A percentile compares a stretch with the other conserved stretches of the same genome.
phyloP scores from a whole-genome alignment of 176 grass and related monocot species.

The Tuctoria greenei region DNA sequence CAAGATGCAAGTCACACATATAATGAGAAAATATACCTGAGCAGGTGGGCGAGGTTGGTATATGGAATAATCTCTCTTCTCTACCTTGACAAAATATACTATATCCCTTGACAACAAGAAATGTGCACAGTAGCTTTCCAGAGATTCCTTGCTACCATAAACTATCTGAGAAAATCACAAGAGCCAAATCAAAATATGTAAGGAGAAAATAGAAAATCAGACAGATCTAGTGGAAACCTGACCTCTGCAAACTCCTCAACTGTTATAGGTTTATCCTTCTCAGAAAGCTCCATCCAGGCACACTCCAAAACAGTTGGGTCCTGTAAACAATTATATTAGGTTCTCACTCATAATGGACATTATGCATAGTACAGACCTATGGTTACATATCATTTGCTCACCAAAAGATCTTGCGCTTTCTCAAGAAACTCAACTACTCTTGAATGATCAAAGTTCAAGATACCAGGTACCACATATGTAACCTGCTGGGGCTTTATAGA shows the following conservation, averaged over 20 bases:
- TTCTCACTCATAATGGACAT: slow-evolving; percentile 9
- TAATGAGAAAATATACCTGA: slow-evolving; percentile 68
- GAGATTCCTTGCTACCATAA: slow-evolving; percentile 75
- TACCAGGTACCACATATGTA: slow-evolving; percentile 81
- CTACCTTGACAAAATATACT: slow-evolving; percentile 76
- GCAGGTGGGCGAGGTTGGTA: slow-evolving; percentile 76
- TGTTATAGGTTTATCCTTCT: slow-evolving; percentile 84
- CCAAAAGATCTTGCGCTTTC: slow-evolving; percentile 76
- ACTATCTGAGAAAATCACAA: slow-evolving; percentile 61
- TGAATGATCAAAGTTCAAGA: slow-evolving; percentile 70
- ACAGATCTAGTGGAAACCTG: slow-evolving; percentile 23
- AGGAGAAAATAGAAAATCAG: neutral
- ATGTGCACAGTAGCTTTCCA: slow-evolving; percentile 94
- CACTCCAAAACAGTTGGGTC: slow-evolving; percentile 84
- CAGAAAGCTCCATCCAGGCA: slow-evolving; percentile 88
- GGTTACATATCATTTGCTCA: slow-evolving; percentile 40
- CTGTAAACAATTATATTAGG: slow-evolving; percentile 37
- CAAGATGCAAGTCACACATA: slow-evolving; percentile 4
- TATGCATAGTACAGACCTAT: neutral
- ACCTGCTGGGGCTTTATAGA: slow-evolving; percentile 94
- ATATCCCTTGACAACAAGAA: slow-evolving; percentile 87
- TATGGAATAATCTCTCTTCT: slow-evolving; percentile 62
- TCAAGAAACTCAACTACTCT: slow-evolving; percentile 74
- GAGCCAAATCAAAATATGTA: slow-evolving; percentile 18
- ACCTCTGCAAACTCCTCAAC: slow-evolving; percentile 89